Percentiles rank a stretch among this genome's conserved stretches.
These are phyloP conservation scores for Rhizophagus clarus DNA, from an alignment of 192 early-diverging fungal species.

Conservation along the genomic window DNA sequence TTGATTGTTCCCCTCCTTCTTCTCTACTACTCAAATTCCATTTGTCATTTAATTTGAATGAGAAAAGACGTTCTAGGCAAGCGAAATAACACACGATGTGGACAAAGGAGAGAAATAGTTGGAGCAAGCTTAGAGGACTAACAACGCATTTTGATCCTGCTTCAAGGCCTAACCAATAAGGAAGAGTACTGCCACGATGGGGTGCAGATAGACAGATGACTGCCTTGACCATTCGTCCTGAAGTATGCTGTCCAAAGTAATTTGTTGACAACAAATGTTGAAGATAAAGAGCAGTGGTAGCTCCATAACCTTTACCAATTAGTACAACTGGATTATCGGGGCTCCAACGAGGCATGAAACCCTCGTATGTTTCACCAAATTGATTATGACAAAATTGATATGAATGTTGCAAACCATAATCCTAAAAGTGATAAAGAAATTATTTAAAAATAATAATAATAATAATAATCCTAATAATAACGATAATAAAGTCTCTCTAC, in stretches of 20 bases:
- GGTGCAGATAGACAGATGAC: conserved; percentile 29
- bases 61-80: conserved; percentile 6
- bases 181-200: conserved; percentile 27
- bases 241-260: conserved; percentile 21
- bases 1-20: conserved; percentile 7
- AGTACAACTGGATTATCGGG: conserved; percentile 29
- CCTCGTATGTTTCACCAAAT: conserved; percentile 28
- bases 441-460: background rate
- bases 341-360: conserved; percentile 21
- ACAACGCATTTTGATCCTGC: conserved; percentile 26
- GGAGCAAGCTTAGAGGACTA: background rate
- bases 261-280: conserved; percentile 26
- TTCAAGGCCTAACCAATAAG: conserved; percentile 28
- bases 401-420: conserved; percentile 26
- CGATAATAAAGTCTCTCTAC: too few relatives aligned
- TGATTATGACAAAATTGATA: conserved; percentile 24
- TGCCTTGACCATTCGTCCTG: conserved; percentile 25
- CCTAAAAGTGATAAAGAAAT: conserved; percentile 2
- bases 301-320: conserved; percentile 33
- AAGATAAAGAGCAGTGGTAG: conserved; percentile 25
- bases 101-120: conserved; percentile 14
- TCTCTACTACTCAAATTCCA: background rate
- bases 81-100: conserved; percentile 27
- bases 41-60: conserved; percentile 21
- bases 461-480: too few relatives aligned